phyloP scores from a whole-genome alignment of 2,329 filamentous ascomycete species.

The Byssothecium circinans region DNA sequence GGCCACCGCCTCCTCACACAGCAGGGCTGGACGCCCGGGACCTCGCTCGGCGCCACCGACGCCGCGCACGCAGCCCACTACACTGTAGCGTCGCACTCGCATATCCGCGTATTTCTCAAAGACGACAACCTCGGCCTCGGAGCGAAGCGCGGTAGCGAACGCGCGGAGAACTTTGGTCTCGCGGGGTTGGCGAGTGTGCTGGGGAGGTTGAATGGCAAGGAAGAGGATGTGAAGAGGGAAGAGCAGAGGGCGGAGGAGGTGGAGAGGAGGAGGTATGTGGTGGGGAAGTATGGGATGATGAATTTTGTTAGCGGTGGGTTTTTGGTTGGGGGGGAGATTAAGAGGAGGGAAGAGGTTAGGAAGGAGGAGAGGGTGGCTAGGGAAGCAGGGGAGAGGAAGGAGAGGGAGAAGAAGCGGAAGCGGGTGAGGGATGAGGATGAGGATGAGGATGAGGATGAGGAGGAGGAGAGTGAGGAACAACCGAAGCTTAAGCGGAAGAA shows the following conservation, averaged over 20 bases:
- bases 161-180: conserved; percentile 75
- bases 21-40: conserved; percentile 89
- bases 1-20: conserved; percentile 86
- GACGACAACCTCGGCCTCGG: conserved; percentile 91
- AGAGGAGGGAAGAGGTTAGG: conserved; percentile 50
- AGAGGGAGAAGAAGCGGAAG: conserved; percentile 40
- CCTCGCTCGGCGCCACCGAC: conserved; percentile 76
- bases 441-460: conserved; percentile 33
- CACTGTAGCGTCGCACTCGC: conserved; percentile 77
- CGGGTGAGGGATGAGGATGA: conserved; percentile 26
- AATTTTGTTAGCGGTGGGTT: conserved; percentile 87
- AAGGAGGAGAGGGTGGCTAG: conserved; percentile 48
- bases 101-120: conserved; percentile 82
- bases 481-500: conserved; percentile 42
- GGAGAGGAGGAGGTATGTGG: conserved; percentile 72
- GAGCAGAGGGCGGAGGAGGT: conserved; percentile 68
- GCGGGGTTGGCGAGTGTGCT: conserved; percentile 85
- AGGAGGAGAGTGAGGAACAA: conserved; percentile 24
- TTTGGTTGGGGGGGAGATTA: conserved; percentile 61
- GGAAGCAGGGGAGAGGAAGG: conserved; percentile 34
- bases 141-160: conserved; percentile 71
- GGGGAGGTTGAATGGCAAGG: conserved; percentile 86
- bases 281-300: conserved; percentile 76
- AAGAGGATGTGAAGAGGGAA: conserved; percentile 71
- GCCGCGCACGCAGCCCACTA: conserved; percentile 75